phyloP scores from a whole-genome alignment of 2,329 filamentous ascomycete genomes.

The Rhynchosporium secalis region DNA sequence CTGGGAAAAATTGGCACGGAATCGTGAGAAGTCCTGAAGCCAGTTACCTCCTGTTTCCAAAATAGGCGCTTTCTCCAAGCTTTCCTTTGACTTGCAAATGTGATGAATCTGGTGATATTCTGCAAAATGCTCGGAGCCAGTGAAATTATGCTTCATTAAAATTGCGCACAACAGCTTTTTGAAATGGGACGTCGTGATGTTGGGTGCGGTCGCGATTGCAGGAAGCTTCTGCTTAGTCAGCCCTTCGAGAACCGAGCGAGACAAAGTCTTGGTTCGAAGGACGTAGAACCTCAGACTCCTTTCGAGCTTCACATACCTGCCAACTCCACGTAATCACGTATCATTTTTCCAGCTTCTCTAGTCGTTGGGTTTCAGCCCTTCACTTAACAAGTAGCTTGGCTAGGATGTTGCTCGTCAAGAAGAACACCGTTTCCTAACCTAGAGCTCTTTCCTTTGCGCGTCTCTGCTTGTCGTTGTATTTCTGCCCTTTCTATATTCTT shows the following conservation, averaged over 20 bases:
- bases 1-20: background rate
- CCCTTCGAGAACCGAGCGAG: background rate
- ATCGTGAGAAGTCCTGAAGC: background rate
- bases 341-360: background rate
- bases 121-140: no score
- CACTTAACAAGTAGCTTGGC: constrained; percentile 22
- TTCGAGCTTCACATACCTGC: background rate
- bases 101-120: no score
- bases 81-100: no score
- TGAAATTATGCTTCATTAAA: no score
- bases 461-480: background rate
- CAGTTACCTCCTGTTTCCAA: background rate
- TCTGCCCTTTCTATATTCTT: background rate
- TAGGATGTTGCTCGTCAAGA: constrained; percentile 7
- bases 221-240: constrained; percentile 5
- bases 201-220: background rate
- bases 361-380: constrained; percentile 28
- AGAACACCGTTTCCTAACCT: constrained; percentile 9
- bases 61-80: background rate
- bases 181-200: no score
- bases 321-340: background rate
- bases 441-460: background rate
- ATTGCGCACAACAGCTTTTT: no score
- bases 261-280: constrained; percentile 2
- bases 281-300: background rate